These are phyloP conservation scores for Paramecium sonneborni DNA, from an alignment of 73 alveolate genomes.

Conservation along the genomic window DNA sequence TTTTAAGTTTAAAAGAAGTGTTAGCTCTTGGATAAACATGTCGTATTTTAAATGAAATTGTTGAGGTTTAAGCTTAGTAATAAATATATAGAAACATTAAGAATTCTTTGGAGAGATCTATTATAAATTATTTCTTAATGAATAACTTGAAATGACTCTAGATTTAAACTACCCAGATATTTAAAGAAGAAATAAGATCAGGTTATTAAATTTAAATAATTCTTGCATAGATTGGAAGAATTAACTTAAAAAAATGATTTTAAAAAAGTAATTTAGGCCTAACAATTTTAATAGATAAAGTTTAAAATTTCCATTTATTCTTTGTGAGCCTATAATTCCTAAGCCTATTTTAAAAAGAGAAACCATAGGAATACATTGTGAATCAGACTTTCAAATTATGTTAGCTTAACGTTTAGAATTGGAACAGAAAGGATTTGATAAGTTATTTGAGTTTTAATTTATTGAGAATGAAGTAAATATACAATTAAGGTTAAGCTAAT, in stretches of 20 bases:
- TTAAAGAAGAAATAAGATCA: neutral
- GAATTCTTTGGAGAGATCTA: slow-evolving; percentile 37
- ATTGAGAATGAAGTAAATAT: neutral
- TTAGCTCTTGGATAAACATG: neutral
- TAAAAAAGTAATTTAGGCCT: neutral
- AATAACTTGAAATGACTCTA: neutral
- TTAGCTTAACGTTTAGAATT: slow-evolving; percentile 33
- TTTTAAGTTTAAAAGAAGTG: slow-evolving; percentile 9
- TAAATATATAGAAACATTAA: neutral
- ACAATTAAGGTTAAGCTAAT: neutral
- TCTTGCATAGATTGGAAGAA: neutral
- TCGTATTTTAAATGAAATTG: neutral
- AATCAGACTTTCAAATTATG: neutral
- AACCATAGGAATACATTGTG: slow-evolving; percentile 26
- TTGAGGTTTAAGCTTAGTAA: neutral
- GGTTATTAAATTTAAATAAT: neutral
- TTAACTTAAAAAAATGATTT: neutral
- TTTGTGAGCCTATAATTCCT: neutral
- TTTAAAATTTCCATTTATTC: neutral
- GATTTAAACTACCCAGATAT: slow-evolving; percentile 29
- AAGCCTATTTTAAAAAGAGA: slow-evolving; percentile 25
- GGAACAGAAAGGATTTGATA: slow-evolving; percentile 48
- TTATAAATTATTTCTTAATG: slow-evolving; percentile 32
- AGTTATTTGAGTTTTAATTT: slow-evolving; percentile 13
- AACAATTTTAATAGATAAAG: neutral